Evolutionary conservation across 139 green algal species (phyloP).

Genomic region (Closterium sp.): DNA sequence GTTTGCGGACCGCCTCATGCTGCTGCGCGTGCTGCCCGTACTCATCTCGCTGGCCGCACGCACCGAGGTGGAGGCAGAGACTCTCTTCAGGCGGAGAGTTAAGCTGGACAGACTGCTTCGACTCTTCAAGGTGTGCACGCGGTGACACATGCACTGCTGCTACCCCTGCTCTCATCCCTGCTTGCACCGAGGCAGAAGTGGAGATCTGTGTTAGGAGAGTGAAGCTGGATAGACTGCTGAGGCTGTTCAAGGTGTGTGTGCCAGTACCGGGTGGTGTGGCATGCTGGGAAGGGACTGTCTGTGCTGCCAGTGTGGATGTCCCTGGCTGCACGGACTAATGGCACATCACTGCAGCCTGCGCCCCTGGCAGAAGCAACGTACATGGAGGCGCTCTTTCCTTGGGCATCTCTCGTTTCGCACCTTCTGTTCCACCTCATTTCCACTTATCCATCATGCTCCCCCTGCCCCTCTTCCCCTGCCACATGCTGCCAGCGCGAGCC

Average conservation of each 20-base stretch:
- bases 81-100: neutral
- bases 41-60: constrained; percentile 5
- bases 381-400: too few species aligned
- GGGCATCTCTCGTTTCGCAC: too few species aligned
- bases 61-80: constrained; percentile 14
- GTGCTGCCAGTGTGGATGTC: too few species aligned
- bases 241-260: neutral
- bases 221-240: constrained; percentile 7
- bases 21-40: constrained; percentile 19
- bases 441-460: neutral
- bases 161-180: neutral
- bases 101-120: constrained; percentile 21
- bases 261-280: too few species aligned
- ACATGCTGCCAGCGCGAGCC: too few species aligned
- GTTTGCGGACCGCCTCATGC: constrained; percentile 10
- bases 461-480: neutral
- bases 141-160: neutral
- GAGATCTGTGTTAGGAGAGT: neutral
- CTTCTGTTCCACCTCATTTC: neutral
- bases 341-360: too few species aligned
- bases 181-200: neutral
- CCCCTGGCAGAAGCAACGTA: too few species aligned
- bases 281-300: too few species aligned
- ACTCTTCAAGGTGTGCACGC: constrained; percentile 2
- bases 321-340: too few species aligned